A percentile compares a stretch with the other conserved stretches of the same genome.
Conservation (phyloP, 2,329 filamentous ascomycete genomes). For the Niveomyces coronatus region DNA sequence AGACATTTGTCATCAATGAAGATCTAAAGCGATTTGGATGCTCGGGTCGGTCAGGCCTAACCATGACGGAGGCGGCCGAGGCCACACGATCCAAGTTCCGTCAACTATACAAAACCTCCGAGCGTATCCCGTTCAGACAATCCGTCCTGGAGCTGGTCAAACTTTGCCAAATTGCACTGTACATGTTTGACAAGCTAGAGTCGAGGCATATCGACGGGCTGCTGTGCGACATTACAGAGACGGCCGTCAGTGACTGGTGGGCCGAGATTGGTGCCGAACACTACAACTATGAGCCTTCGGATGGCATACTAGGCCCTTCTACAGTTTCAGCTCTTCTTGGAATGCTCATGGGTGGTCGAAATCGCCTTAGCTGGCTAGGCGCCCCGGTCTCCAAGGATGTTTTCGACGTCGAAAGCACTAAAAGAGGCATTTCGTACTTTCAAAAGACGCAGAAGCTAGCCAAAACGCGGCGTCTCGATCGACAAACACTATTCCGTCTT, state of each 20-base stretch:
- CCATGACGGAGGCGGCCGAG: slow-evolving; percentile 63
- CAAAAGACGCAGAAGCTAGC: slow-evolving; percentile 81
- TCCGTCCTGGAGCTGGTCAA: slow-evolving; percentile 84
- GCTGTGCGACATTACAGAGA: slow-evolving; percentile 87
- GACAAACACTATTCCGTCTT: slow-evolving; percentile 69
- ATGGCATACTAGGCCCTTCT: slow-evolving; percentile 85
- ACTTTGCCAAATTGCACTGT: slow-evolving; percentile 79
- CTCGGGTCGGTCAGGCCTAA: slow-evolving; percentile 79
- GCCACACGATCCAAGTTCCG: slow-evolving; percentile 87
- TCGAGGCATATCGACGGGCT: slow-evolving; percentile 84
- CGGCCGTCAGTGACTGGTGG: slow-evolving; percentile 91
- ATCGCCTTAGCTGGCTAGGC: slow-evolving; percentile 74
- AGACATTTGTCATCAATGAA: slow-evolving; percentile 88
- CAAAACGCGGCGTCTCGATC: slow-evolving; percentile 68
- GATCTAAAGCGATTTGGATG: slow-evolving; percentile 87
- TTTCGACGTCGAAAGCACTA: slow-evolving; percentile 75
- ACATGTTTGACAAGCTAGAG: slow-evolving; percentile 80
- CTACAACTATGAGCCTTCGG: slow-evolving; percentile 84
- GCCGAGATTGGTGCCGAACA: slow-evolving; percentile 83
- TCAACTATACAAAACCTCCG: slow-evolving; percentile 79
- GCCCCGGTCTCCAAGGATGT: slow-evolving; percentile 83
- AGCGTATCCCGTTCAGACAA: slow-evolving; percentile 65
- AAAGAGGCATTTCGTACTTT: slow-evolving; percentile 76
- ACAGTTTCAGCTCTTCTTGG: slow-evolving; percentile 84
- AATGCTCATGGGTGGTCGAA: slow-evolving; percentile 79